Conservation (phyloP, 2,329 filamentous ascomycete genomes). For the Phaeosphaeriaceae sp. region DNA sequence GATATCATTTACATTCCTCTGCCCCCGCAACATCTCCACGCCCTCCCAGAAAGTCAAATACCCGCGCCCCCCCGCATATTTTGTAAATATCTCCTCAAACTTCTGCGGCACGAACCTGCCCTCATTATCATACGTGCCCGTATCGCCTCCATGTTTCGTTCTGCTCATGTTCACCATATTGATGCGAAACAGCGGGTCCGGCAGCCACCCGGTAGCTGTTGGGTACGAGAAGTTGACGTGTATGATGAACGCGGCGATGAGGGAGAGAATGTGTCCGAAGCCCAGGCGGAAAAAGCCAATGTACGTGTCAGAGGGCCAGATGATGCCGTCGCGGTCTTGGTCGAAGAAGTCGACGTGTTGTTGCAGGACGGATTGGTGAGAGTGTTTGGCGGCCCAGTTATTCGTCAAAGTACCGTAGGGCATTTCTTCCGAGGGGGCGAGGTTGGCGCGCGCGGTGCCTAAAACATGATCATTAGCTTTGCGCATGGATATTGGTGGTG, state of each 20-base stretch:
- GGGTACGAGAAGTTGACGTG: slow-evolving; percentile 60
- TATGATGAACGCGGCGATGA: slow-evolving; percentile 58
- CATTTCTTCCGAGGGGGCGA: slow-evolving; percentile 49
- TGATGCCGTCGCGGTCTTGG: slow-evolving; percentile 59
- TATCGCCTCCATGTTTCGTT: slow-evolving; percentile 55
- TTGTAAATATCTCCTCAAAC: slow-evolving; percentile 59
- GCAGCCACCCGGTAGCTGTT: slow-evolving; percentile 52
- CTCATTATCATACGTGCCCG: slow-evolving; percentile 54
- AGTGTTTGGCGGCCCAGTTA: slow-evolving; percentile 49
- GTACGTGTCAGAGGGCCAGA: slow-evolving; percentile 63
- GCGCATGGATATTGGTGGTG: slow-evolving; percentile 6
- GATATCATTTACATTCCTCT: slow-evolving; percentile 52
- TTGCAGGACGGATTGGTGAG: slow-evolving; percentile 57
- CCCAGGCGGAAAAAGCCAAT: slow-evolving; percentile 56
- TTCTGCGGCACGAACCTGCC: slow-evolving; percentile 56
- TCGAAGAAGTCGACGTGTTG: slow-evolving; percentile 65
- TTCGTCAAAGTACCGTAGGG: slow-evolving; percentile 54
- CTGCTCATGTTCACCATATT: slow-evolving; percentile 52
- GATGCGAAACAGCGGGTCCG: slow-evolving; percentile 55
- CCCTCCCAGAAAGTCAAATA: slow-evolving; percentile 52
- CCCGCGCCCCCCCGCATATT: slow-evolving; percentile 52
- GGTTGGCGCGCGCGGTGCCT: slow-evolving; percentile 39
- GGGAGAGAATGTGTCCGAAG: slow-evolving; percentile 54
- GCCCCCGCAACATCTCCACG: slow-evolving; percentile 49
- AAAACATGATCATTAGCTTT: neutral